Base-by-base conservation (phyloP, 2,329 filamentous ascomycete species). In the Penicillium sp. region DNA sequence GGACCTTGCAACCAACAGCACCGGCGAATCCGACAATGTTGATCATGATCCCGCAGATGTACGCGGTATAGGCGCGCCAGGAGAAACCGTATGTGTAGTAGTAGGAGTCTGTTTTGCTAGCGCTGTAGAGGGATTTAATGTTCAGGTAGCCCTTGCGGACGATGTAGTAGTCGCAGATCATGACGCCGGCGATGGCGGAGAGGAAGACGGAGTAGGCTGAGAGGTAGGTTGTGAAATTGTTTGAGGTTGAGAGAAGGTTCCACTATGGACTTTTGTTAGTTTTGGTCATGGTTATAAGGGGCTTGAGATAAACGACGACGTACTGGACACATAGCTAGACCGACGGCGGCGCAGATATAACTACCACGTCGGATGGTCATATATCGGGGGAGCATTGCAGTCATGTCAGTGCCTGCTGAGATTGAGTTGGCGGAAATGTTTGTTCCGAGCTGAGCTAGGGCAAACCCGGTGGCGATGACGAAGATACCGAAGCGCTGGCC, bases 121-220 rank as follows among this genome's bases (percentile, higher is more conserved):
- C 88, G 50, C 88, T 87, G 78, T 96, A 97, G 0, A 97, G 82
- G 53, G 90, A 86, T 66, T 85, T 86, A 62, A 93, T 79, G 62
- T 92, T 85, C 2, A 94, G 79, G 71, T 92, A 96, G 5, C 92
- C 92, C 56, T 83, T 86, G 56, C 92, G 88, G 5, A 96, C 89
- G 54, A 89, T 60, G 74, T 95, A 97, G 78, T 97, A 97, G 74
- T 97, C 92, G 64, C 82, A 84, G 58, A 92, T 80, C 77, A 96
- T 94, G 61, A 96, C 90, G n/a, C 92, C 92, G 0, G 90, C 92
- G 60, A 97, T 95, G 42, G 89, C 91, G 57, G 89, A 92, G n/a
- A 97, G 82, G 76, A 97, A 97, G 55, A 97, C 91, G 3, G 89
- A 92, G 78, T 96, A 96, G 1, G 92, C 89, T 1, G 89, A 94